Percentiles rank a stretch among this genome's conserved stretches.
Evolutionary conservation across 805 yeast species (phyloP).

Genomic region (Suhomyces canberraensis): DNA sequence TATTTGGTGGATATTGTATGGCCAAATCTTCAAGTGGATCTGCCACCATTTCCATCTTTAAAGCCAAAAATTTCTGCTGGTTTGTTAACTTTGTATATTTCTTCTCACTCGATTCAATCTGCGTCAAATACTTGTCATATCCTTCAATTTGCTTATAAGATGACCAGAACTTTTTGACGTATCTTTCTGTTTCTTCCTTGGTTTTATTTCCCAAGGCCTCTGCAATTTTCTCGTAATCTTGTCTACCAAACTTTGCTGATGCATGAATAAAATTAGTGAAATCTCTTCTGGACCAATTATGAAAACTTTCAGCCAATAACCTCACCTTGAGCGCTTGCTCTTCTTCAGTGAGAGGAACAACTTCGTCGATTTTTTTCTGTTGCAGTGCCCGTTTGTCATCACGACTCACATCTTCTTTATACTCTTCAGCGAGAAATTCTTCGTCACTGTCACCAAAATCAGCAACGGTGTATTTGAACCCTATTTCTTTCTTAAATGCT

Average conservation of each 20-base stretch:
- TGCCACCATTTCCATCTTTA: slow-evolving; percentile 50
- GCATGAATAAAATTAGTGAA: slow-evolving; percentile 69
- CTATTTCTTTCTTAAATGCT: slow-evolving; percentile 56
- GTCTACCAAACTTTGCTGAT: slow-evolving; percentile 64
- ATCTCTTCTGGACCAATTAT: slow-evolving; percentile 71
- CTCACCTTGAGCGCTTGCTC: slow-evolving; percentile 54
- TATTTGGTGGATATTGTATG: slow-evolving; percentile 79
- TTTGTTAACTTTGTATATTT: slow-evolving; percentile 51
- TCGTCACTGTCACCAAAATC: slow-evolving; percentile 61
- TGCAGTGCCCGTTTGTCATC: slow-evolving; percentile 44
- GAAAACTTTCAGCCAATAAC: slow-evolving; percentile 55
- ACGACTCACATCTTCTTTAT: slow-evolving; percentile 32
- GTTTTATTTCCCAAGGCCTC: slow-evolving; percentile 55
- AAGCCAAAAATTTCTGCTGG: slow-evolving; percentile 54
- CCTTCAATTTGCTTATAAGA: slow-evolving; percentile 62
- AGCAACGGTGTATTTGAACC: slow-evolving; percentile 53
- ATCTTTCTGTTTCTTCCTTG: slow-evolving; percentile 55
- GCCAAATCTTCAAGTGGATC: slow-evolving; percentile 61
- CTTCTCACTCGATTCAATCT: slow-evolving; percentile 71
- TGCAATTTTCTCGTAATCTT: slow-evolving; percentile 47
- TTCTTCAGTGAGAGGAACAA: slow-evolving; percentile 59
- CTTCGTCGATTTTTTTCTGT: slow-evolving; percentile 51
- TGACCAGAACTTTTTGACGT: slow-evolving; percentile 63
- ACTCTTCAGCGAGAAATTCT: slow-evolving; percentile 48
- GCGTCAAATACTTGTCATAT: slow-evolving; percentile 64